phyloP scores from a whole-genome alignment of 495 filamentous ascomycete genomes.

The Neurospora pannonica region DNA sequence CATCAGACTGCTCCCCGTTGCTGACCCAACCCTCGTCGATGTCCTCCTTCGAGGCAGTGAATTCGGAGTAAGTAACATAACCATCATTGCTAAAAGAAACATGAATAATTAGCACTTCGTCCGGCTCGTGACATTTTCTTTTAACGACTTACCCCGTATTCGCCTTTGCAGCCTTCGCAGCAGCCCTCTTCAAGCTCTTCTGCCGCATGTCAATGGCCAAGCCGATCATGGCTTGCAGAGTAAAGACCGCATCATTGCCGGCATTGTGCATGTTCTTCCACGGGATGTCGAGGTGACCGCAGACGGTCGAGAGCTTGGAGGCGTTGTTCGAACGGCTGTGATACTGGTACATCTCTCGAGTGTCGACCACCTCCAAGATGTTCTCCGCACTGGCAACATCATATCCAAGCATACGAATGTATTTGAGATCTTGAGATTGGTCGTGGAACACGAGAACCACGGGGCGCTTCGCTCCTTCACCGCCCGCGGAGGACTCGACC shows the following conservation, averaged over 20 bases:
- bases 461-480: conserved; percentile 33
- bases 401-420: conserved; percentile 53
- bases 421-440: conserved; percentile 53
- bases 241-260: conserved; percentile 88
- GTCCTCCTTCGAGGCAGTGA: conserved; percentile 2
- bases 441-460: conserved; percentile 76
- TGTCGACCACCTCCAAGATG: conserved; percentile 60
- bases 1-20: conserved; percentile 22
- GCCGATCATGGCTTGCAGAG: conserved; percentile 63
- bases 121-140: neutral
- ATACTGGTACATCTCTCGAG: conserved; percentile 53
- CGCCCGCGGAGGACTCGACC: neutral
- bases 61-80: conserved; percentile 5
- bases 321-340: conserved; percentile 38
- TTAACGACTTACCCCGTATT: conserved; percentile 1
- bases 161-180: neutral
- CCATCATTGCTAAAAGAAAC: neutral
- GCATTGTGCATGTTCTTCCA: conserved; percentile 74
- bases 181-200: conserved; percentile 5
- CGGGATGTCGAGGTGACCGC: conserved; percentile 52
- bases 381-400: conserved; percentile 41
- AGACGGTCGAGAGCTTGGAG: conserved; percentile 49
- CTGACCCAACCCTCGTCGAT: conserved; percentile 22
- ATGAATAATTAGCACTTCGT: neutral
- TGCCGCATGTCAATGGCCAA: conserved; percentile 43